Conservation (phyloP, 495 filamentous ascomycete genomes). For the Neurospora sp. region DNA sequence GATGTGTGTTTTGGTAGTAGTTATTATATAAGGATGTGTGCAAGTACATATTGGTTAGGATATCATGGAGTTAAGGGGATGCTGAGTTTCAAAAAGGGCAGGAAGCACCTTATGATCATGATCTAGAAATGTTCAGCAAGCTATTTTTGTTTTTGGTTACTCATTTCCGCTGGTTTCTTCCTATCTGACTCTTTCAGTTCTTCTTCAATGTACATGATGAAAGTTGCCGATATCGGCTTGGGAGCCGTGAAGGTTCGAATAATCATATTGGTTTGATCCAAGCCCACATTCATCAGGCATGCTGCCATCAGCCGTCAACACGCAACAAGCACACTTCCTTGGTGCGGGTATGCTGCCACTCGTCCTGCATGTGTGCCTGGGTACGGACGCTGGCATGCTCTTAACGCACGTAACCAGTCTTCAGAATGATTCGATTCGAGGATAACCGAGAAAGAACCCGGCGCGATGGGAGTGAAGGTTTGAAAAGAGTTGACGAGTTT, state of each 20-base stretch:
- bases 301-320: neutral
- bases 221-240: neutral
- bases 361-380: neutral
- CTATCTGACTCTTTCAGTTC: neutral
- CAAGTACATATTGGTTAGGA: neutral
- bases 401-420: neutral
- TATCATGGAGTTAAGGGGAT: neutral
- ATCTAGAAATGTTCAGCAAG: neutral
- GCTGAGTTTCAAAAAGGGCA: neutral
- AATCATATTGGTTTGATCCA: neutral
- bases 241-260: neutral
- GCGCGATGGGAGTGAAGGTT: neutral
- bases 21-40: conserved; percentile 1
- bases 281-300: neutral
- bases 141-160: neutral
- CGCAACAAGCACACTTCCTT: neutral
- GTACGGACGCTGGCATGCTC: neutral
- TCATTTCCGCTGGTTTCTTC: neutral
- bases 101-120: neutral
- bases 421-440: neutral
- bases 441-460: neutral
- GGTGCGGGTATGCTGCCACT: neutral
- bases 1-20: conserved; percentile 2
- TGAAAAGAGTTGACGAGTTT: neutral
- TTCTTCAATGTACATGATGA: neutral